These are phyloP conservation scores for Paramyrothecium sp. DNA, from an alignment of 2,329 filamentous ascomycete genomes.

Conservation along the genomic window DNA sequence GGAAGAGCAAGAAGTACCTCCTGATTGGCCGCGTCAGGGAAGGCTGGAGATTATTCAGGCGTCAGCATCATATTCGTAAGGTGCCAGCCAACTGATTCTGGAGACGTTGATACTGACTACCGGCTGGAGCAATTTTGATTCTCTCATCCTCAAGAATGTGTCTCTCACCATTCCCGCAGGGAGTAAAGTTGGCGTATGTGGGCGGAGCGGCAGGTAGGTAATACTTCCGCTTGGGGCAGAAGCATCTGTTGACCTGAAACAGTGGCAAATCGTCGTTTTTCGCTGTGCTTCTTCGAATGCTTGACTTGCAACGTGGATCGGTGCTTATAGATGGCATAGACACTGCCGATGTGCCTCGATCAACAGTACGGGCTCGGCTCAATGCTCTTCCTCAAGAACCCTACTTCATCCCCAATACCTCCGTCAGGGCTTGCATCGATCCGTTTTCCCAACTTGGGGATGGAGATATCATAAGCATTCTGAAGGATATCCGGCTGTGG, in stretches of 20 bases:
- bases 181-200: slow-evolving; percentile 49
- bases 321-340: background rate
- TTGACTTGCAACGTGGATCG: background rate
- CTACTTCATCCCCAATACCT: background rate
- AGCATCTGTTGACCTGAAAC: background rate
- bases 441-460: background rate
- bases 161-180: slow-evolving; percentile 28
- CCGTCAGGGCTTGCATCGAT: background rate
- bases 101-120: background rate
- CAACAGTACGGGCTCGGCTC: background rate
- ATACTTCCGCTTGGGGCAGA: background rate
- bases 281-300: background rate
- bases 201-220: slow-evolving; percentile 39
- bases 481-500: slow-evolving; percentile 25
- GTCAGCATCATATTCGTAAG: slow-evolving; percentile 16
- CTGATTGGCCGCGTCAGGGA: slow-evolving; percentile 12
- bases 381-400: background rate
- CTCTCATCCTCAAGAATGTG: background rate
- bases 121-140: background rate
- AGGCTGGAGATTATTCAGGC: slow-evolving; percentile 11
- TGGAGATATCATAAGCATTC: background rate
- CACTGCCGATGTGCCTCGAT: background rate
- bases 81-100: background rate
- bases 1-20: slow-evolving; percentile 18
- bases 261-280: background rate